phyloP scores from a whole-genome alignment of 306 rosid genomes.

The Pyrus communis region DNA sequence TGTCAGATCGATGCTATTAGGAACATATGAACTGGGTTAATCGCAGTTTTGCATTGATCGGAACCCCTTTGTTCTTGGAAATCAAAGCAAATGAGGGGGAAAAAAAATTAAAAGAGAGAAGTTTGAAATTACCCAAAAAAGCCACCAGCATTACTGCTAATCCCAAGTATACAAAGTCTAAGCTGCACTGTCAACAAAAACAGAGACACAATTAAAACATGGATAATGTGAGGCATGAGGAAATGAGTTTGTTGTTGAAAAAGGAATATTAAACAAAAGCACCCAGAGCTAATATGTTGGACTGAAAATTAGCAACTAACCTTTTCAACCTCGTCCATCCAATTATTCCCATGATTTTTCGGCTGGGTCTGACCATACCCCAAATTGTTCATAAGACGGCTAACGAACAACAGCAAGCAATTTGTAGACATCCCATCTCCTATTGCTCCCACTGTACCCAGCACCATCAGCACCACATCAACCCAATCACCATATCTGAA shows the following conservation, averaged over 20 bases:
- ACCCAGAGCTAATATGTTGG: background rate
- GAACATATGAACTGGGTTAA: background rate
- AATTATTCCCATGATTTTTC: conserved; percentile 27
- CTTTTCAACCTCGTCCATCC: conserved; percentile 75
- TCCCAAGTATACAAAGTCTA: conserved; percentile 93
- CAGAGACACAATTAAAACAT: background rate
- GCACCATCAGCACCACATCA: conserved; percentile 64
- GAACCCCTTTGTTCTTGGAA: conserved; percentile 23
- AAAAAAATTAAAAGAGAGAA: background rate
- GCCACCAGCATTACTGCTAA: conserved; percentile 72
- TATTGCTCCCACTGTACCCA: conserved; percentile 80
- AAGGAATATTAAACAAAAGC: background rate
- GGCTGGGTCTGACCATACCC: conserved; percentile 43
- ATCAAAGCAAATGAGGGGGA: conserved; percentile 16
- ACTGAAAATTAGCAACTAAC: conserved; percentile 22
- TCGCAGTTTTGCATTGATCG: background rate
- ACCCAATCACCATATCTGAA: conserved; percentile 74
- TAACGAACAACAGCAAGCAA: conserved; percentile 62
- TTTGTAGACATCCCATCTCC: conserved; percentile 96
- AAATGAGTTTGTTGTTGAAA: background rate
- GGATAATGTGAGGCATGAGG: background rate
- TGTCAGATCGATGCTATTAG: background rate
- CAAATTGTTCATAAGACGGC: conserved; percentile 86
- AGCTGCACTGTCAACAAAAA: conserved; percentile 63
- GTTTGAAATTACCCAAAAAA: conserved; percentile 73